Evolutionary conservation across 2,329 filamentous ascomycete genomes (phyloP), one percentile per base, ranked within the genome.

Genomic region (Xylaria arbuscula): DNA sequence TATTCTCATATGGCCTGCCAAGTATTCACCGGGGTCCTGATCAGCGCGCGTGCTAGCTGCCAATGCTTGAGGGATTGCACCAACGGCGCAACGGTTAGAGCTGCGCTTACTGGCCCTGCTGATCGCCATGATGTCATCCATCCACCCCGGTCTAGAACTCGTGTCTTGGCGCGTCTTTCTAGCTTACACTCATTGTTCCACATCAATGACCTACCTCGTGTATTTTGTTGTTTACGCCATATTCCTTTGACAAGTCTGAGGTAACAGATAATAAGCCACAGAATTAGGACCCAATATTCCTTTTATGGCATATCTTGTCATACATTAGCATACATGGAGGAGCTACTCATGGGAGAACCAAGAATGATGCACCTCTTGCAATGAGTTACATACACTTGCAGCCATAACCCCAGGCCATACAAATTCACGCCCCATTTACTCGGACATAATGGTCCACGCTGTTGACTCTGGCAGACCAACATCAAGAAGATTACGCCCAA

Each of bases 71-170:
- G 17, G 15, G 28, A 28, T 28, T 28, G 28, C 28, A 28, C 28
- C 28, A 28, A 28, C 28, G 28, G 28, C 28, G 28, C 28, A 28
- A 28, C 28, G 28, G 28, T 28, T 5, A 28, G 5, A 28, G 28
- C 28, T 28, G 28, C 28, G 28, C 28, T 28, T 28, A 28, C 47
- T 50, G 47, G 47, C 10, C 13, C 50, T n/a, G 28, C 59, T 54
- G 47, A 54, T 57, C 45, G 51, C 28, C n/a, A 53, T 67, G 65
- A 67, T 64, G 65, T 67, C 65, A 67, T 67, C 8, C 15, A 32
- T 11, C 13, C 8, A 42, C 7, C 58, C 32, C 19, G 17, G 9
- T n/a, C 42, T 38, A 34, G 9, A 13, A 32, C 15, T 40, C 15
- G 10, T 57, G 15, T 57, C 64, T 67, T 67, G 59, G 64, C 53